phyloP scores from a whole-genome alignment of 805 yeast species.

The Kazachstania africana region DNA sequence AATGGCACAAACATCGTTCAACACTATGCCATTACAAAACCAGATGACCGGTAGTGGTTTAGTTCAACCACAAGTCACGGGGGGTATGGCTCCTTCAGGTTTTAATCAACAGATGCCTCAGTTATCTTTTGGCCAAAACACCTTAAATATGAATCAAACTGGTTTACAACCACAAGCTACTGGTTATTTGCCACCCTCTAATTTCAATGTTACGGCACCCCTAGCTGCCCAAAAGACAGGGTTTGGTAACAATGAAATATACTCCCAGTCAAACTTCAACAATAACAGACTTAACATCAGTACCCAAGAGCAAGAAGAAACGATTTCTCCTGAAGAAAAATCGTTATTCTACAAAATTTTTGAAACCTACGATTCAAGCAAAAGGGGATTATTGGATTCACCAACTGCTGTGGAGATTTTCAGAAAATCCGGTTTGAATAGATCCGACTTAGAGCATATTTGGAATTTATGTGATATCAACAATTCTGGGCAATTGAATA shows the following conservation, averaged over 20 bases:
- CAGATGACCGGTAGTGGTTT: constrained; percentile 20
- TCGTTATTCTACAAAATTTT: constrained; percentile 78
- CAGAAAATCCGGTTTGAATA: constrained; percentile 79
- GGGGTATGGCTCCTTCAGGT: constrained; percentile 16
- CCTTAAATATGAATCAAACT: constrained; percentile 20
- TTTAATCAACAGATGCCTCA: constrained; percentile 18
- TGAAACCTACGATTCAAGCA: constrained; percentile 68
- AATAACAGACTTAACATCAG: constrained; percentile 23
- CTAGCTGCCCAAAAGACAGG: constrained; percentile 34
- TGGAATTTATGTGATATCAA: constrained; percentile 84
- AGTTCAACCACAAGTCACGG: constrained; percentile 32
- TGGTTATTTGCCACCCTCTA: constrained; percentile 45
- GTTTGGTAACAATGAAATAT: constrained; percentile 31
- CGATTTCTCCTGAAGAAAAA: constrained; percentile 80
- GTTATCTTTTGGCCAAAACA: constrained; percentile 23
- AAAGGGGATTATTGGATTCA: constrained; percentile 65
- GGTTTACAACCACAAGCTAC: constrained; percentile 40
- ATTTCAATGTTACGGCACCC: constrained; percentile 25
- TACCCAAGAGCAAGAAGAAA: constrained; percentile 32
- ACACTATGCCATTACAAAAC: constrained; percentile 28
- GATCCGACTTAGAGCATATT: constrained; percentile 77
- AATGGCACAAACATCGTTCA: constrained; percentile 24
- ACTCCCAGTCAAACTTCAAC: constrained; percentile 27
- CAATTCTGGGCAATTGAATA: constrained; percentile 71
- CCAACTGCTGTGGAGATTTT: constrained; percentile 75